These are phyloP conservation scores for Aphanocladium album DNA, from an alignment of 2,329 filamentous ascomycete genomes.

Conservation along the genomic window DNA sequence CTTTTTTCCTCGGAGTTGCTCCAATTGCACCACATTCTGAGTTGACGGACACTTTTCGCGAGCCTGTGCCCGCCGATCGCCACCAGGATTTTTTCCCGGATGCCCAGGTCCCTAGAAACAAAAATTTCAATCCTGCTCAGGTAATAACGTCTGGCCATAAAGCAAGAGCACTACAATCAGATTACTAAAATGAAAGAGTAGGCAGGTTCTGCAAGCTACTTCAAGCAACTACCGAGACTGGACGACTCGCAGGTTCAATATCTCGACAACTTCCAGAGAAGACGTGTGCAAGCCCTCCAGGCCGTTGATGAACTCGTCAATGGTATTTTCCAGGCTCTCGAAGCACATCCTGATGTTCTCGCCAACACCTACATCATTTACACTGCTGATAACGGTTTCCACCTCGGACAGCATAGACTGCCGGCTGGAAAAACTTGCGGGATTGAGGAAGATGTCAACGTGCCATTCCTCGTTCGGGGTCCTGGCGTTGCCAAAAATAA, in stretches of 20 bases:
- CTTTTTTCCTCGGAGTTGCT: conserved; percentile 54
- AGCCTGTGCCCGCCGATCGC: conserved; percentile 38
- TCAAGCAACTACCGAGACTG: conserved; percentile 32
- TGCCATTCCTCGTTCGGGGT: conserved; percentile 47
- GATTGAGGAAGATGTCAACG: conserved; percentile 47
- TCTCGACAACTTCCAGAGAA: conserved; percentile 36
- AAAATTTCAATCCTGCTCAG: conserved; percentile 59
- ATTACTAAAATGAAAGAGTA: background rate
- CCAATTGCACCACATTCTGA: conserved; percentile 36
- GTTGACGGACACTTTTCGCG: conserved; percentile 39
- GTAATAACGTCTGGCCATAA: background rate
- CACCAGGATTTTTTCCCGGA: conserved; percentile 57
- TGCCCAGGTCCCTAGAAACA: conserved; percentile 55
- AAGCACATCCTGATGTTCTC: conserved; percentile 24
- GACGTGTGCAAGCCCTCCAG: conserved; percentile 38
- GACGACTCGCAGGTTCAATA: conserved; percentile 27
- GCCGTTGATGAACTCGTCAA: conserved; percentile 43
- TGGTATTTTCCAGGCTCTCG: conserved; percentile 30
- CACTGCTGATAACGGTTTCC: conserved; percentile 49
- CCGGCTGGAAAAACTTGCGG: conserved; percentile 47
- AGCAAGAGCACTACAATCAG: background rate
- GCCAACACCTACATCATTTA: conserved; percentile 48
- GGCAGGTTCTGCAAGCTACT: conserved; percentile 39
- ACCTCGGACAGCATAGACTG: conserved; percentile 49
- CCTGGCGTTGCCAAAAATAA: conserved; percentile 37